These are phyloP conservation scores for Trichoderma semiorbis DNA, from an alignment of 2,329 filamentous ascomycete genomes.

Conservation along the genomic window DNA sequence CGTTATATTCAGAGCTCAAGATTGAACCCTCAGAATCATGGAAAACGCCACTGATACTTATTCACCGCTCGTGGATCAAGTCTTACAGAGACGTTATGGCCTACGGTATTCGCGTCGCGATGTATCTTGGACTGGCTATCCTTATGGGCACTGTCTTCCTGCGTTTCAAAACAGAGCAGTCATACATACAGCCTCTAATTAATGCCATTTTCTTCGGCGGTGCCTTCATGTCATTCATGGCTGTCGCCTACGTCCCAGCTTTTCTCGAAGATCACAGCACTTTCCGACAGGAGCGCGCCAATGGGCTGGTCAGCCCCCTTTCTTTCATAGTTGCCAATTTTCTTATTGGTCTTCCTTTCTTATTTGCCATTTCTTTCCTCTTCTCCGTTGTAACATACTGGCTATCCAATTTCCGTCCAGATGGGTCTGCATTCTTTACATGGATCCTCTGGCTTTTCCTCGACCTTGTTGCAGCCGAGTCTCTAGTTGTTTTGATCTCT, in stretches of 20 bases:
- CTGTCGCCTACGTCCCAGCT: slow-evolving; percentile 78
- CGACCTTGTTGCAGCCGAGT: slow-evolving; percentile 77
- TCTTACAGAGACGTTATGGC: slow-evolving; percentile 79
- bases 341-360: slow-evolving; percentile 73
- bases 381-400: slow-evolving; percentile 78
- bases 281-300: slow-evolving; percentile 63
- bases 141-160: slow-evolving; percentile 90
- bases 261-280: slow-evolving; percentile 41
- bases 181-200: slow-evolving; percentile 74
- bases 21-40: slow-evolving; percentile 40
- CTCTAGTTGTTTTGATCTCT: slow-evolving; percentile 73
- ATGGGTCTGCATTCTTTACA: slow-evolving; percentile 64
- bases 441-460: slow-evolving; percentile 85
- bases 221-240: slow-evolving; percentile 78
- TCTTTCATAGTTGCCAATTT: slow-evolving; percentile 77
- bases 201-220: slow-evolving; percentile 78
- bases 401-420: slow-evolving; percentile 71
- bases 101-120: slow-evolving; percentile 76
- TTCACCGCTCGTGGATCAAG: slow-evolving; percentile 80
- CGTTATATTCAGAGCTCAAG: slow-evolving; percentile 17
- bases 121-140: slow-evolving; percentile 73
- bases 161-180: slow-evolving; percentile 63
- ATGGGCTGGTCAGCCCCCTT: slow-evolving; percentile 73
- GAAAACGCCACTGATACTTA: slow-evolving; percentile 58
- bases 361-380: slow-evolving; percentile 72